Base-by-base conservation (phyloP, 208 protist genomes). In the Acanthamoeba castellanii region DNA sequence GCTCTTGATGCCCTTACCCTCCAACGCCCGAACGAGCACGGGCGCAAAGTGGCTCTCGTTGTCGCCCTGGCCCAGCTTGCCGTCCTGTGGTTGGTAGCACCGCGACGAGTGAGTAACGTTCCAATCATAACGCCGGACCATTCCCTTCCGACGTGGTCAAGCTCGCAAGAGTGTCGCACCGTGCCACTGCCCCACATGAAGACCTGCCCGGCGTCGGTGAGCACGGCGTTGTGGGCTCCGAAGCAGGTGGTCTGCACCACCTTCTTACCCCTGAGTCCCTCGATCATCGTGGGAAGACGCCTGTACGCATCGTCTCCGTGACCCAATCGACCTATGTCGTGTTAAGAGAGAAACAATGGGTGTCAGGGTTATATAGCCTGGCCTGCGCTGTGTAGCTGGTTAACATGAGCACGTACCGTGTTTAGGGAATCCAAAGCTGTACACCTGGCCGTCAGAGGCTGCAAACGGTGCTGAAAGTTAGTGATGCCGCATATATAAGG, bases 101-200 rank as follows among this genome's bases (percentile, higher is more conserved):
- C 2, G 61, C 61, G 0, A 68, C 11, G 55, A 13, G 6, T 25
- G 55, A 22, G 55, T 1, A 13, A 61, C 61, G 1, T 68, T 7
- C 1, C 11, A 89, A 89, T 66, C 42, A 57, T 57, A 89, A 47
- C 1, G 20, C 3, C 20, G 74, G 42, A 37, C 5, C 1, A 47
- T 47, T 18, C 34, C 20, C 20, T 3, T 14, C 42, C n/a, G n/a
- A n/a, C n/a, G n/a, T n/a, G n/a, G n/a, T n/a, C n/a, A n/a, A n/a
- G n/a, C n/a, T 20, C 2, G 34, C 20, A 37, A 45, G 68, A n/a
- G 20, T 76, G 25, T 76, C 66, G 59, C 32, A 92, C 87, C 27
- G 57, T 92, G 30, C 87, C 87, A 27, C 87, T 92, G 14, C 87
- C 87, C 87, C 87, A 92, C 87, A 92, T 92, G 61, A 92, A 92